Base-by-base conservation (phyloP, 139 green algal species). In the Yamagishiella unicocca region DNA sequence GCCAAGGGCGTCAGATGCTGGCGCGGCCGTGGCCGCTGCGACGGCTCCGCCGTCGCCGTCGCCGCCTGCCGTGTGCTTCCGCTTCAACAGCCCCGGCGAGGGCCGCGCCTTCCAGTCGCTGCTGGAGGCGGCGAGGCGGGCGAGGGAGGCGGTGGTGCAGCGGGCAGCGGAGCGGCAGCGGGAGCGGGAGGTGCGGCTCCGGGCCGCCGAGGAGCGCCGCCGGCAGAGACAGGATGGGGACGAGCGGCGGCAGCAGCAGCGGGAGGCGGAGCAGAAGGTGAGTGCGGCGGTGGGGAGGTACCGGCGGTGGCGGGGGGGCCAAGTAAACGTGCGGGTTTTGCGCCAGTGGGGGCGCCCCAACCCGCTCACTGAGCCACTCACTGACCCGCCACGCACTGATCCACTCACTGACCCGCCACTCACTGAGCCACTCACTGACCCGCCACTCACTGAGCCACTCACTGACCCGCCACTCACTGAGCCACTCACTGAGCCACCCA, bases 1-100 rank as follows among this genome's bases (percentile, higher is more conserved):
- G n/a, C n/a, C n/a, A n/a, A n/a, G n/a, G n/a, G n/a, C n/a, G n/a
- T n/a, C n/a, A n/a, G n/a, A n/a, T n/a, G n/a, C n/a, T n/a, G n/a
- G n/a, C n/a, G 70, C 31, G 8, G n/a, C 40, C 25, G 37, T 2
- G 33, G 38, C 42, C 40, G 70, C 40, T 19, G 64, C 64, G n/a
- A 9, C 64, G n/a, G 25, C 25, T 38, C 25, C 38, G 45, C 43
- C 72, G 45, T 27, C 24, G 9, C 37, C 78, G 25, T 42, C 61
- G 42, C 61, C 62, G 61, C 61, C 79, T 10, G 40, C 42, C 4
- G 12, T 85, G 29, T 75, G 62, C 42, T 85, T 85, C 29, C 79
- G 79, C 27, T 85, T 85, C 62, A 85, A 75, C 62, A 85, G 61
- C 31, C 40, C 61, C 0, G 79, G 61, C 2, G 79, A 85, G 79